These are phyloP conservation scores for Phytomonas francai DNA, from an alignment of 208 protist species.

Conservation along the genomic window DNA sequence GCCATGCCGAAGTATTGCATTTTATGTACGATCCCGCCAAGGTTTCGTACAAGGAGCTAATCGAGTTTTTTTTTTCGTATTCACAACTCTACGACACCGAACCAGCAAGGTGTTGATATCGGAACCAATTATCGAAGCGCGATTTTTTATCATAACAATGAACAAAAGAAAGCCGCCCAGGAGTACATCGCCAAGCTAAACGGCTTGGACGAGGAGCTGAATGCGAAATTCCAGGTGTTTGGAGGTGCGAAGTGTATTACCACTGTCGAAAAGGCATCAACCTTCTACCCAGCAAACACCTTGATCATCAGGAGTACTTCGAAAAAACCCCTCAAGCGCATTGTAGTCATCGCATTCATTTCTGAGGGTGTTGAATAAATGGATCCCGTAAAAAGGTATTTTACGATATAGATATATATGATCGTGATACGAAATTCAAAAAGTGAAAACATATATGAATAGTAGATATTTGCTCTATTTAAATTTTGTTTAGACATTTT, in stretches of 20 bases:
- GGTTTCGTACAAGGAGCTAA: conserved; percentile 77
- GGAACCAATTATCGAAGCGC: conserved; percentile 93
- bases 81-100: conserved; percentile 92
- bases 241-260: conserved; percentile 55
- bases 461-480: no score
- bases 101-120: conserved; percentile 85
- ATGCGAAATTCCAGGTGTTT: conserved; percentile 67
- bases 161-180: conserved; percentile 76
- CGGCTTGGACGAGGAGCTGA: conserved; percentile 38
- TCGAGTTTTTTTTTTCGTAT: conserved; percentile 91
- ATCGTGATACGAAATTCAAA: no score
- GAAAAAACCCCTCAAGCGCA: conserved; percentile 72
- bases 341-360: conserved; percentile 78
- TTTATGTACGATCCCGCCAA: conserved; percentile 77
- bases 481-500: no score
- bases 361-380: conserved; percentile 8
- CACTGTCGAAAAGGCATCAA: conserved; percentile 40
- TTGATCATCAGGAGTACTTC: conserved; percentile 84
- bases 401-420: no score
- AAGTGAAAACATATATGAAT: no score
- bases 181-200: conserved; percentile 73
- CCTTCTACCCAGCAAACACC: conserved; percentile 86
- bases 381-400: no score
- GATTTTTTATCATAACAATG: conserved; percentile 87
- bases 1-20: conserved; percentile 93